Percentiles rank a stretch among this genome's conserved stretches.
phyloP scores from a whole-genome alignment of 768 basidiomycete species.

The Collybiopsis confluens region DNA sequence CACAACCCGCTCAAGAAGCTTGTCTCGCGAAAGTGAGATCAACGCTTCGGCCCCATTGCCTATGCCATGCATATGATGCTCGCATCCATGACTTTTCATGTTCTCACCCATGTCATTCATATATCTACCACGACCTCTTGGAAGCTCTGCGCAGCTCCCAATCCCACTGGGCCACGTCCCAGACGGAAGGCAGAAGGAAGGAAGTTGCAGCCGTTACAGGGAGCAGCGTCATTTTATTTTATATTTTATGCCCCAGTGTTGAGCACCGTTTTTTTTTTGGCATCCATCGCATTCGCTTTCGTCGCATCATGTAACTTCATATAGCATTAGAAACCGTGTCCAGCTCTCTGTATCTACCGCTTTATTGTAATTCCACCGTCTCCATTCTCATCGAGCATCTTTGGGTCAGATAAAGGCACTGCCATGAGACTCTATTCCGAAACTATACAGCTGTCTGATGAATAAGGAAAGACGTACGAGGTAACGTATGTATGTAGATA shows the following conservation, averaged over 20 bases:
- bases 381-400: too few species aligned
- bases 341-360: neutral
- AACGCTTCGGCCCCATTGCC: neutral
- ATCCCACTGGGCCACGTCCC: too few species aligned
- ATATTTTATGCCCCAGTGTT: neutral
- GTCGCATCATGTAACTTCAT: constrained; percentile 5
- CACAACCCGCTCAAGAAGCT: constrained; percentile 29
- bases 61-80: neutral
- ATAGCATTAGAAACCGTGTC: constrained; percentile 3
- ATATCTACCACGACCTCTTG: neutral
- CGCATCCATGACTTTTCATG: constrained; percentile 2
- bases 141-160: neutral
- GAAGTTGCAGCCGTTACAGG: too few species aligned
- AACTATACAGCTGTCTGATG: too few species aligned
- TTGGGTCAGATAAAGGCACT: too few species aligned
- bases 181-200: too few species aligned
- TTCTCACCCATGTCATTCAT: constrained; percentile 1
- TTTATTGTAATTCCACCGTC: constrained; percentile 3
- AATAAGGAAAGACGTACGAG: neutral
- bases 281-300: constrained; percentile 1
- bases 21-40: constrained; percentile 23
- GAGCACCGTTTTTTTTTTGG: neutral
- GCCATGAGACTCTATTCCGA: too few species aligned
- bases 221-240: neutral
- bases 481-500: neutral